These are phyloP conservation scores for Cladophialophora immunda DNA, from an alignment of 2,329 filamentous ascomycete genomes.

Conservation along the genomic window DNA sequence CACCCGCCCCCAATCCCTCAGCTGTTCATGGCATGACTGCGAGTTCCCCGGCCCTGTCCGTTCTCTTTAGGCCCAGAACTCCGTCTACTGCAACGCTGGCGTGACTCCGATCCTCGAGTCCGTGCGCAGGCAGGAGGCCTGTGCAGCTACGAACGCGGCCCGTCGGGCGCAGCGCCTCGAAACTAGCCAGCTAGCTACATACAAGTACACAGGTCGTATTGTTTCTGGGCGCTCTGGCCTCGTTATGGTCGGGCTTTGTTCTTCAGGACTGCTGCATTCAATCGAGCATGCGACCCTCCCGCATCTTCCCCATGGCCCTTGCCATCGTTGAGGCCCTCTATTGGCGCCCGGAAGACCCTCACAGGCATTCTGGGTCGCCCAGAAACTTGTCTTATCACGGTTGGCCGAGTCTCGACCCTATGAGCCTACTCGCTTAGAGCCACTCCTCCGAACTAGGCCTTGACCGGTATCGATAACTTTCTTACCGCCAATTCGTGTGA, in stretches of 20 bases:
- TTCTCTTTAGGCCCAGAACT: neutral
- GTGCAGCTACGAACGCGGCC: conserved; percentile 4
- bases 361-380: conserved; percentile 16
- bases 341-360: conserved; percentile 25
- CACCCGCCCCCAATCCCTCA: conserved; percentile 3
- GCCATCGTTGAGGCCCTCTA: conserved; percentile 2
- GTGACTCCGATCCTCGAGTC: neutral
- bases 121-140: conserved; percentile 4
- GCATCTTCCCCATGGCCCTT: conserved; percentile 10
- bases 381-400: conserved; percentile 30
- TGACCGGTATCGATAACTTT: conserved; percentile 19
- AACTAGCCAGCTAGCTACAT: conserved; percentile 1
- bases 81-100: conserved; percentile 2
- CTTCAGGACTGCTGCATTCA: conserved; percentile 1
- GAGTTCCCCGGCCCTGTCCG: neutral
- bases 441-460: conserved; percentile 14
- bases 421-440: conserved; percentile 18
- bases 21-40: neutral
- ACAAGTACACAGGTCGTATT: conserved; percentile 9
- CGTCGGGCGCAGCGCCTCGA: conserved; percentile 4
- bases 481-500: conserved; percentile 36
- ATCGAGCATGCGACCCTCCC: conserved; percentile 12
- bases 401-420: conserved; percentile 22
- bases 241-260: conserved; percentile 4
- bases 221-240: conserved; percentile 12